Evolutionary conservation across 2,329 filamentous ascomycete species (phyloP), one percentile per base, ranked within the genome.

Genomic region (Penicillium sp.): DNA sequence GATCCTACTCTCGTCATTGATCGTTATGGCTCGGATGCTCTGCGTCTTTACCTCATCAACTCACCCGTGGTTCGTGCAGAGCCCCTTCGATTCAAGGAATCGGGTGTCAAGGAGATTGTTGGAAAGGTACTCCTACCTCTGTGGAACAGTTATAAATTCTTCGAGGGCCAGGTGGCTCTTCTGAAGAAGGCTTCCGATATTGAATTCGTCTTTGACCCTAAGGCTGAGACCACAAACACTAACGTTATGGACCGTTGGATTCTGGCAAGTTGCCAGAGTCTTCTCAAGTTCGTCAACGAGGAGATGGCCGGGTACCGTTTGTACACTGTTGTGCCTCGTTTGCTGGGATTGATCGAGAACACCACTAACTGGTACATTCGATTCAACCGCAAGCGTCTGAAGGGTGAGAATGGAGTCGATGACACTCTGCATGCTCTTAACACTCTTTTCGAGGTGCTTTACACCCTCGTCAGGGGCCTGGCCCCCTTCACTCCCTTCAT

Each of bases 301-400:
- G 93, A 98, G 77, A 98, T 98, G 93, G 69, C 70, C 81, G 88
- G 80, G 7, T 92, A 92, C 72, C 88, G 90, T 42, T 77, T 93
- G 35, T 98, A 97, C 76, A 98, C 93, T 1, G 93, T 98, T 45
- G 92, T 96, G 45, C 93, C 93, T 8, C 85, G 90, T 62, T 79
- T 98, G 59, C 83, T 96, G 19, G 84, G 84, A 57, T 84, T 96
- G 69, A 96, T 97, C 63, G 93, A 97, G 69, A 92, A 96, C 77
- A 92, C 91, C 4, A 97, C 93, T n/a, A 98, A 98, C 77, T 97
- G 93, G 93, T 97, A 97, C 77, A 97, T 97, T 73, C 86, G 92
- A 60, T 96, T 96, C 81, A 97, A 97, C 80, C 85, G 93, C 54
- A 90, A 90, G 75, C 87, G 93, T 54, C 82, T 96, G 64, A 97